These are phyloP conservation scores for Hyparrhenia diplandra DNA, from an alignment of 176 grass and related monocot species.

Conservation along the genomic window DNA sequence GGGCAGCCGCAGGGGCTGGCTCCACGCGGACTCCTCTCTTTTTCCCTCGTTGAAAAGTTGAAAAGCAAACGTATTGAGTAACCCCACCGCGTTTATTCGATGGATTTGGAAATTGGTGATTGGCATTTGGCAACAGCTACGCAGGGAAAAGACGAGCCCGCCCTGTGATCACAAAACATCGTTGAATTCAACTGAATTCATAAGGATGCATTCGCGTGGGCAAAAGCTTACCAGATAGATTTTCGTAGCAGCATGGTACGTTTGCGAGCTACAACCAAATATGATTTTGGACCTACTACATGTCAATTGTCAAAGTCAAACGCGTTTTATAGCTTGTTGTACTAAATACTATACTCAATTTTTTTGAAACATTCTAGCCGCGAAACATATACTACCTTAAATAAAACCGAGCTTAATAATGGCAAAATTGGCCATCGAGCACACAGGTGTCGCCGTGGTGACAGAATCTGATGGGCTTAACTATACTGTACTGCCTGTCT, in stretches of 20 bases:
- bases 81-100: background rate
- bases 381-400: background rate
- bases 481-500: conserved; percentile 9
- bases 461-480: conserved; percentile 14
- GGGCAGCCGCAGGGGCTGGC: background rate
- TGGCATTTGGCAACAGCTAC: background rate
- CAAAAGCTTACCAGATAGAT: background rate
- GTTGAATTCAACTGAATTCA: background rate
- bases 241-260: background rate
- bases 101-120: background rate
- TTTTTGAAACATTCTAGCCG: background rate
- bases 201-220: background rate
- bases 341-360: background rate
- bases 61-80: background rate
- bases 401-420: background rate
- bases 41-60: background rate
- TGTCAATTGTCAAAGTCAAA: background rate
- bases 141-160: no score
- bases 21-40: conserved; percentile 26
- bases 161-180: background rate
- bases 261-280: background rate
- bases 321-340: background rate
- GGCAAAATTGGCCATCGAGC: background rate
- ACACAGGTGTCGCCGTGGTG: background rate
- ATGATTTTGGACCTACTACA: background rate